Conservation (phyloP, 192 early-diverging fungal genomes). For the Chytriomyces hyalinus region DNA sequence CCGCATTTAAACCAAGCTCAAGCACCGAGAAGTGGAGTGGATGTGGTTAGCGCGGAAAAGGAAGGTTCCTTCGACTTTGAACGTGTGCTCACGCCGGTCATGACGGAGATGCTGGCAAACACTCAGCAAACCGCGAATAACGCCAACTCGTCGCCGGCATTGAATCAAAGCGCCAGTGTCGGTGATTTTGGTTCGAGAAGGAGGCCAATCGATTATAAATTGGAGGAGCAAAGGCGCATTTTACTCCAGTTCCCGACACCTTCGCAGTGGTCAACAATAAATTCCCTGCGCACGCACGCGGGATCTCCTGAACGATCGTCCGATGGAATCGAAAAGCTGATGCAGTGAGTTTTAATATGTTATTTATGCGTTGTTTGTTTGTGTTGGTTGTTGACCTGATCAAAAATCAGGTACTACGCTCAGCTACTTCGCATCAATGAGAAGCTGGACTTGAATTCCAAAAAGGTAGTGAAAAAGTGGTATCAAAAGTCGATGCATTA, state of each 20-base stretch:
- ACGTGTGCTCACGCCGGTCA: background rate
- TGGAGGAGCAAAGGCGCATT: background rate
- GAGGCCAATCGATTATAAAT: background rate
- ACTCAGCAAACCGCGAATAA: background rate
- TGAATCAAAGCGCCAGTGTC: background rate
- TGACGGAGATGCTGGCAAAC: background rate
- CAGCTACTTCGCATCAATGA: conserved; percentile 55
- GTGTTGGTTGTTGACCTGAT: background rate
- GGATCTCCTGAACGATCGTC: conserved; percentile 58
- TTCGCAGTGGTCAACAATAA: conserved; percentile 57
- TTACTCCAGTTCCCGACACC: background rate
- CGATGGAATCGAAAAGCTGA: conserved; percentile 54
- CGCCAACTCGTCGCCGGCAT: background rate
- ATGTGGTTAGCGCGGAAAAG: background rate
- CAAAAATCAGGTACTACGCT: conserved; percentile 55
- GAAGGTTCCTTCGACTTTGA: conserved; percentile 18
- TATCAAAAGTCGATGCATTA: conserved; percentile 5
- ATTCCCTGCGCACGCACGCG: conserved; percentile 61
- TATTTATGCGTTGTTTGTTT: conserved; percentile 4
- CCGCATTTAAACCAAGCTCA: no score
- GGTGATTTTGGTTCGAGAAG: background rate
- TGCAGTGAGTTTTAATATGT: conserved; percentile 44
- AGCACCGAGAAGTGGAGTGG: background rate
- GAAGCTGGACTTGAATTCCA: conserved; percentile 57
- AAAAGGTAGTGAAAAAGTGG: conserved; percentile 31